Conservation (phyloP, 345 rosid species). For the Acer yangbiense region DNA sequence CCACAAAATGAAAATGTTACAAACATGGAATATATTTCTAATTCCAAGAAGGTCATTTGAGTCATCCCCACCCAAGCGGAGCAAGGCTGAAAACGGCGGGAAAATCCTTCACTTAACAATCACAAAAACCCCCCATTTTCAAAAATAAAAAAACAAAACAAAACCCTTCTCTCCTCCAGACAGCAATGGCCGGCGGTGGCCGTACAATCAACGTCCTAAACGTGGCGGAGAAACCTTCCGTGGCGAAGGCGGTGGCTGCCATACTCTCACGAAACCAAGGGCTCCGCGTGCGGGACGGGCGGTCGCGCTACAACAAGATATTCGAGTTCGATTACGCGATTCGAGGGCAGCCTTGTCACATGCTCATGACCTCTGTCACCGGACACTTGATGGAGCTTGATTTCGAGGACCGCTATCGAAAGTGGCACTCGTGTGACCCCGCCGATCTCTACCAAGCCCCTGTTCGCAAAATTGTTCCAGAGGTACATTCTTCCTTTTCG, state of each 20-base stretch:
- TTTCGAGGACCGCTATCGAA: slow-evolving; percentile 86
- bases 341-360: slow-evolving; percentile 78
- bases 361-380: slow-evolving; percentile 92
- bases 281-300: slow-evolving; percentile 75
- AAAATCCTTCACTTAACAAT: slow-evolving; percentile 5
- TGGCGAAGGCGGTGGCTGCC: slow-evolving; percentile 86
- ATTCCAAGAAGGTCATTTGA: slow-evolving; percentile 3
- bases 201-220: slow-evolving; percentile 64
- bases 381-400: slow-evolving; percentile 98
- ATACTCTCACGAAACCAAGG: slow-evolving; percentile 70
- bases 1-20: no score
- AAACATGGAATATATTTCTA: no score
- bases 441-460: slow-evolving; percentile 83
- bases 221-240: slow-evolving; percentile 99
- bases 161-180: slow-evolving; percentile 9
- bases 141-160: neutral
- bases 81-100: slow-evolving; percentile 30
- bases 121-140: neutral
- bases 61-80: neutral
- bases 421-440: slow-evolving; percentile 97
- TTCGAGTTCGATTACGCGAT: slow-evolving; percentile 87
- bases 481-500: slow-evolving; percentile 39
- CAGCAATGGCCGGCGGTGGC: slow-evolving; percentile 54
- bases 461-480: slow-evolving; percentile 78
- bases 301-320: slow-evolving; percentile 90